Conservation (phyloP, 2,329 filamentous ascomycete genomes). For the Hansfordia pulvinata region DNA sequence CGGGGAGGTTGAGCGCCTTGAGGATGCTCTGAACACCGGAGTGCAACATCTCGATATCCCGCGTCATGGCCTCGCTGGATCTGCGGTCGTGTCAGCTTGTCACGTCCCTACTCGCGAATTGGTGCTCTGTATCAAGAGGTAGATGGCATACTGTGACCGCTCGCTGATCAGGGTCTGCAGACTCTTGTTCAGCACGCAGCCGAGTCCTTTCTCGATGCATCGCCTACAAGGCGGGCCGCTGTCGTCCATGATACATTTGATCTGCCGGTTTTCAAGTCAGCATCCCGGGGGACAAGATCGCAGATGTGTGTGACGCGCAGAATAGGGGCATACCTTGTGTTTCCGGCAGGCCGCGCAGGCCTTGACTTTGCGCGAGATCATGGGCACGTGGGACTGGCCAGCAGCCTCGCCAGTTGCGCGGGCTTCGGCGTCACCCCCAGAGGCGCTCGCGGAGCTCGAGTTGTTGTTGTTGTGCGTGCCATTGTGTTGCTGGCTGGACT, state of each 20-base stretch:
- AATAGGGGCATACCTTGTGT: conserved; percentile 18
- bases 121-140: too few species aligned
- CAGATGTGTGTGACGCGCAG: too few species aligned
- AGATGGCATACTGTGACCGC: conserved; percentile 22
- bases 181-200: conserved; percentile 25
- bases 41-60: conserved; percentile 10
- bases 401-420: too few species aligned
- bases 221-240: conserved; percentile 22
- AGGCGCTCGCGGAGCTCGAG: too few species aligned
- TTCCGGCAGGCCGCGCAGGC: conserved; percentile 25
- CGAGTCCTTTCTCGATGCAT: conserved; percentile 20
- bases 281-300: too few species aligned
- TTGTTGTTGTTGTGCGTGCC: too few species aligned
- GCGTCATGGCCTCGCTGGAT: conserved; percentile 7
- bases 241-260: conserved; percentile 27
- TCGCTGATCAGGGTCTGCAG: conserved; percentile 27
- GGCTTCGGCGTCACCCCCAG: too few species aligned
- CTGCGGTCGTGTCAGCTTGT: conserved; percentile 2
- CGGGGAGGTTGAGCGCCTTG: conserved; percentile 6
- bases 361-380: conserved; percentile 24
- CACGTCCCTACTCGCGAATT: too few species aligned
- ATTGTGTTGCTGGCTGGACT: too few species aligned
- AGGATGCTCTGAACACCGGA: conserved; percentile 7
- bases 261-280: conserved; percentile 12
- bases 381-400: not conserved